phyloP scores from a whole-genome alignment of 2,329 filamentous ascomycete genomes.

The Cladorrhinum sp. region DNA sequence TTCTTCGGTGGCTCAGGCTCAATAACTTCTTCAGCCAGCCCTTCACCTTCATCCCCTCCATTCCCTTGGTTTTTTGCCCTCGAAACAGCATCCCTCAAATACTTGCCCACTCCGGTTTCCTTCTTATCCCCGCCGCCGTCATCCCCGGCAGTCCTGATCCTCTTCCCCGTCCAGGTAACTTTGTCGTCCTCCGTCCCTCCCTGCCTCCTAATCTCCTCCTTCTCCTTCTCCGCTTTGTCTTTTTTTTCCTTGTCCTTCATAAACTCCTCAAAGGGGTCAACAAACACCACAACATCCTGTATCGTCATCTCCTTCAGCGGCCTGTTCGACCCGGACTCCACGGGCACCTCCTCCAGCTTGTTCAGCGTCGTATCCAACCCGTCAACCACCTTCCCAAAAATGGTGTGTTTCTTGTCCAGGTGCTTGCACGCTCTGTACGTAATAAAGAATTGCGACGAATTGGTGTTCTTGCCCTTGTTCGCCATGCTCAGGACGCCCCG shows the following conservation, averaged over 20 bases:
- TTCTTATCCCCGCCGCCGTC: slow-evolving; percentile 45
- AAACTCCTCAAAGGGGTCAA: slow-evolving; percentile 96
- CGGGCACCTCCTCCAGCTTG: slow-evolving; percentile 73
- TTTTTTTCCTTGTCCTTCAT: slow-evolving; percentile 67
- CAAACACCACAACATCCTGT: slow-evolving; percentile 76
- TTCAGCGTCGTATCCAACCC: slow-evolving; percentile 65
- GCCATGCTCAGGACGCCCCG: slow-evolving; percentile 89
- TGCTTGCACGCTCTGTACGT: slow-evolving; percentile 82
- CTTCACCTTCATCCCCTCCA: slow-evolving; percentile 8
- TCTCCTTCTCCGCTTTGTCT: slow-evolving; percentile 55
- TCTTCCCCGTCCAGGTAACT: slow-evolving; percentile 94
- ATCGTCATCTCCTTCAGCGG: slow-evolving; percentile 79
- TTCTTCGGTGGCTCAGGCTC: not conserved
- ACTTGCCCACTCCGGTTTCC: slow-evolving; percentile 66
- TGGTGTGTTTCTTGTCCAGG: slow-evolving; percentile 93
- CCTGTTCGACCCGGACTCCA: slow-evolving; percentile 58
- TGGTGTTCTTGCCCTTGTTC: slow-evolving; percentile 98
- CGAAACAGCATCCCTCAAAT: slow-evolving; percentile 61
- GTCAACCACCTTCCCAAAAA: slow-evolving; percentile 83
- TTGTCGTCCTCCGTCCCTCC: slow-evolving; percentile 83
- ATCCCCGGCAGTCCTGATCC: slow-evolving; percentile 67
- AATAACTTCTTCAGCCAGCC: slow-evolving; percentile 17
- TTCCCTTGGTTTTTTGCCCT: not conserved
- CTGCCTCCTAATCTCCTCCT: slow-evolving; percentile 58
- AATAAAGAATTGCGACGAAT: slow-evolving; percentile 93